phyloP scores from a whole-genome alignment of 148 eudicot genomes.

The Talinum fruticosum region DNA sequence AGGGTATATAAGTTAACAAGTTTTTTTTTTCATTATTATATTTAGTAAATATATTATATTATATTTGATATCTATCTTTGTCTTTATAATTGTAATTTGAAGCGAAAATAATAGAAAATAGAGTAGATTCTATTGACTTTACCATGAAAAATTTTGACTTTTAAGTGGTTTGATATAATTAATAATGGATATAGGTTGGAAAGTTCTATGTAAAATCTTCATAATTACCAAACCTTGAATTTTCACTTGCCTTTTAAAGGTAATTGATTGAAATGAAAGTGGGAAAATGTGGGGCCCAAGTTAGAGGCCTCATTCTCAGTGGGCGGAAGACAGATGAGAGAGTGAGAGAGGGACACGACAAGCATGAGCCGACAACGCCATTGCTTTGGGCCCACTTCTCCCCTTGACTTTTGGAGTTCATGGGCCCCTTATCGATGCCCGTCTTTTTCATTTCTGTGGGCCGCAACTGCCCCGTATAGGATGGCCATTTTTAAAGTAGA shows the following conservation, averaged over 20 bases:
- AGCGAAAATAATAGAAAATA: no score
- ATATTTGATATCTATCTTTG: no score
- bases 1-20: no score
- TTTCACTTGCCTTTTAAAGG: not conserved
- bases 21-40: no score
- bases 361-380: slow-evolving; percentile 25
- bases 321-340: slow-evolving; percentile 11
- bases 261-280: not conserved
- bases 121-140: no score
- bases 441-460: not conserved
- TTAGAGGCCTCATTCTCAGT: not conserved
- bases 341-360: slow-evolving; percentile 11
- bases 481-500: no score
- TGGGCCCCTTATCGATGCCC: slow-evolving; percentile 5
- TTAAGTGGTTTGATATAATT: not conserved
- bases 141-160: not conserved
- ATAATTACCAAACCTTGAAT: not conserved
- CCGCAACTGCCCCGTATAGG: no score
- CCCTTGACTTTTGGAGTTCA: slow-evolving; percentile 17
- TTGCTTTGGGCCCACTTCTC: not conserved
- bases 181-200: not conserved
- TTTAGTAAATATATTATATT: no score
- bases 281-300: slow-evolving; percentile 1
- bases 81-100: no score
- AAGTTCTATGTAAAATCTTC: not conserved